Conservation (phyloP, 2,329 filamentous ascomycete genomes). For the Chaetomium sp. region DNA sequence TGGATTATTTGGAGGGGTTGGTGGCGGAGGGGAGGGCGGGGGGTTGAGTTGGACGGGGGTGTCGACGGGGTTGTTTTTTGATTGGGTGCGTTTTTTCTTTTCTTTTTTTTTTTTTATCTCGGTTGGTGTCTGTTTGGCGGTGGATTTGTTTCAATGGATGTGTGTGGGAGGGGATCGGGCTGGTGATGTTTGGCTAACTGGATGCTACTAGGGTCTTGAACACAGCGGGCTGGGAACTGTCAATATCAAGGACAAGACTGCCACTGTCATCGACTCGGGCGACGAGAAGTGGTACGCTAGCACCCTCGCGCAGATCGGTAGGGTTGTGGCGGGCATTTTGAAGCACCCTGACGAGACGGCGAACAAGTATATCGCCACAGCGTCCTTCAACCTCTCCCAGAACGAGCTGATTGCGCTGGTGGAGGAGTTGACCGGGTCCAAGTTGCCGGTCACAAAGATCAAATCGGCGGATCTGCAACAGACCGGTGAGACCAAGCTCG, state of each 20-base stretch:
- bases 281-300: constrained; percentile 54
- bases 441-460: constrained; percentile 51
- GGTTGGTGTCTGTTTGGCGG: no score
- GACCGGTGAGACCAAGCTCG: constrained; percentile 47
- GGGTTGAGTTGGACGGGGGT: constrained; percentile 62
- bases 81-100: constrained; percentile 51
- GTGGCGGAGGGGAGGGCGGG: constrained; percentile 43
- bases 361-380: constrained; percentile 60
- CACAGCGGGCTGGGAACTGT: constrained; percentile 56
- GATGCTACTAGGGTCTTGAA: constrained; percentile 46
- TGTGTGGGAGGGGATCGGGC: background rate
- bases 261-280: constrained; percentile 59
- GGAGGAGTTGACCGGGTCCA: constrained; percentile 55
- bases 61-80: constrained; percentile 62
- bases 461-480: constrained; percentile 42
- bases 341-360: constrained; percentile 52
- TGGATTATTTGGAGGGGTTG: constrained; percentile 57
- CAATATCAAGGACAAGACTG: constrained; percentile 51
- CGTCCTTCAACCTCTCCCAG: constrained; percentile 60
- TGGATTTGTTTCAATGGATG: background rate
- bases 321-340: constrained; percentile 55
- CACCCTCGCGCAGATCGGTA: constrained; percentile 54
- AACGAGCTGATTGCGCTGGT: constrained; percentile 56
- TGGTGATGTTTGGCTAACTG: background rate
- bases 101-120: background rate